Evolutionary conservation across 805 yeast genomes (phyloP).

Genomic region (Wickerhamomyces chambardii): DNA sequence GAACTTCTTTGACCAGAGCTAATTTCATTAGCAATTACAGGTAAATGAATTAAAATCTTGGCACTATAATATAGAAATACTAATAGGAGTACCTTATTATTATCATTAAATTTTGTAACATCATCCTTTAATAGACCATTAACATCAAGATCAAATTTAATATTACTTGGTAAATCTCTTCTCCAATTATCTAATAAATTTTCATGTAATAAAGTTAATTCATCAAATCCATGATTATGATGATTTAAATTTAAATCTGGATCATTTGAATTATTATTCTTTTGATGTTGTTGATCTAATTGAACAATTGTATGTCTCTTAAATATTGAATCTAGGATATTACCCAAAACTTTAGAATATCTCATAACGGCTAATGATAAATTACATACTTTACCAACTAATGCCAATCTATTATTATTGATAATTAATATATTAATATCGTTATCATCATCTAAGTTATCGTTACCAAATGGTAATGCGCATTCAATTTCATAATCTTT

Average conservation of each 20-base stretch:
- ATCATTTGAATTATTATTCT: too few relatives aligned
- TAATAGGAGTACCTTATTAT: slow-evolving; percentile 39
- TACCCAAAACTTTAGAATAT: slow-evolving; percentile 65
- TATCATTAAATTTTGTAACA: slow-evolving; percentile 14
- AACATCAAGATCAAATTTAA: slow-evolving; percentile 57
- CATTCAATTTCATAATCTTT: slow-evolving; percentile 82
- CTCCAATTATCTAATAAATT: slow-evolving; percentile 75
- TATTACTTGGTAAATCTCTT: slow-evolving; percentile 49
- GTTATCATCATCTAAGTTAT: slow-evolving; percentile 27
- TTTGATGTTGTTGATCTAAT: neutral
- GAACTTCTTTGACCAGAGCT: slow-evolving; percentile 28
- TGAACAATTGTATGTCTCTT: slow-evolving; percentile 31
- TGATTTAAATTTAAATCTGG: too few relatives aligned
- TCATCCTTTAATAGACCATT: slow-evolving; percentile 37
- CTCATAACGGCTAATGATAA: slow-evolving; percentile 58
- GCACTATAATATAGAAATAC: slow-evolving; percentile 54
- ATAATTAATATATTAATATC: slow-evolving; percentile 50
- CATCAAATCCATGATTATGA: slow-evolving; percentile 10
- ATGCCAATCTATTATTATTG: slow-evolving; percentile 46
- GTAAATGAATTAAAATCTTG: slow-evolving; percentile 54
- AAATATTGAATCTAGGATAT: slow-evolving; percentile 62
- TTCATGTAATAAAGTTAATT: slow-evolving; percentile 38
- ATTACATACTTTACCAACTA: slow-evolving; percentile 64
- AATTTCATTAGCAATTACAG: slow-evolving; percentile 36
- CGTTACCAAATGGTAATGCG: slow-evolving; percentile 62